Conservation (phyloP, 139 green algal genomes). For the Picochlorum costavermella region DNA sequence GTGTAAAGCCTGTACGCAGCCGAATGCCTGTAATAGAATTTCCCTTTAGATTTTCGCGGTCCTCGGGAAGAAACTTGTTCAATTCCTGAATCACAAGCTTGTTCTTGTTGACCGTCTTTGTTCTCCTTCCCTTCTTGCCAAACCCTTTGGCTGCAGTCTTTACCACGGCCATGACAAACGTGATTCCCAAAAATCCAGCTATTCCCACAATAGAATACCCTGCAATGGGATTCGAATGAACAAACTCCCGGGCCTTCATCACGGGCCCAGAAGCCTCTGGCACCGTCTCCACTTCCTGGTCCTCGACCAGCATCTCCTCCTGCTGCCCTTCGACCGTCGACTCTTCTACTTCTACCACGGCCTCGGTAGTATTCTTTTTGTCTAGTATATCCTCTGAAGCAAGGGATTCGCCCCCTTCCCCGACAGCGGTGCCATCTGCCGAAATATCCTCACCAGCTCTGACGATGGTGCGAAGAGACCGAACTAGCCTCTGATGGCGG, state of each 20-base stretch:
- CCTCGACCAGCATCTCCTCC: too few relatives aligned
- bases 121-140: constrained; percentile 37
- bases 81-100: constrained; percentile 64
- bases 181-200: constrained; percentile 34
- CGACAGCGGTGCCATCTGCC: too few relatives aligned
- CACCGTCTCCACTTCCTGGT: too few relatives aligned
- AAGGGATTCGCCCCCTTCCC: too few relatives aligned
- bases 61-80: constrained; percentile 59
- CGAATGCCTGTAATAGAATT: constrained; percentile 26
- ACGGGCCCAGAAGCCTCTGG: too few relatives aligned
- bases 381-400: too few relatives aligned
- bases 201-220: constrained; percentile 3
- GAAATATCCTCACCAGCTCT: too few relatives aligned
- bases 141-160: constrained; percentile 32
- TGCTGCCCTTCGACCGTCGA: too few relatives aligned
- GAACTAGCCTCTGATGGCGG: too few relatives aligned
- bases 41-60: constrained; percentile 45
- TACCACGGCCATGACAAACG: constrained; percentile 39
- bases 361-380: too few relatives aligned
- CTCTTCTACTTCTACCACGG: too few relatives aligned
- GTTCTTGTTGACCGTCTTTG: constrained; percentile 60
- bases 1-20: constrained; percentile 53
- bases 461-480: too few relatives aligned
- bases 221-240: not conserved
- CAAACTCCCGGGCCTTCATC: not conserved